Percentiles rank a stretch among this genome's conserved stretches.
These are phyloP conservation scores for Westerdykella aurantiaca DNA, from an alignment of 2,329 filamentous ascomycete species.

Conservation along the genomic window DNA sequence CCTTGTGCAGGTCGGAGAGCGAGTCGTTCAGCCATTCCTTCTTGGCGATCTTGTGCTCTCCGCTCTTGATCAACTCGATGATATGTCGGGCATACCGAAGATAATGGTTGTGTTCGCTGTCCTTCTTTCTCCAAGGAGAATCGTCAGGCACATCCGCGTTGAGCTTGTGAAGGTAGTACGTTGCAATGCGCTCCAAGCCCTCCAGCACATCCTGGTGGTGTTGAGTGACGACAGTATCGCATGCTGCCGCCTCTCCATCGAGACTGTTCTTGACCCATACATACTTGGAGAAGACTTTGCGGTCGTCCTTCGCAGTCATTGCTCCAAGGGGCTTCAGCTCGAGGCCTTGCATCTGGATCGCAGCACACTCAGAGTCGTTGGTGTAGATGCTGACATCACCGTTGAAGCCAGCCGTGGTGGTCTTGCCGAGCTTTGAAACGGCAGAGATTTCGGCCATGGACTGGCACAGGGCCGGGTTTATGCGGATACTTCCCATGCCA, in stretches of 20 bases:
- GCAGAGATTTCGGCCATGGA: too few relatives aligned
- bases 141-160: background rate
- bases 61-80: background rate
- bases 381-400: slow-evolving; percentile 4
- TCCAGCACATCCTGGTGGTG: slow-evolving; percentile 3
- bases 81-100: background rate
- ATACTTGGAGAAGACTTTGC: slow-evolving; percentile 5
- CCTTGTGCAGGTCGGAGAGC: background rate
- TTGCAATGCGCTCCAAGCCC: slow-evolving; percentile 5
- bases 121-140: background rate
- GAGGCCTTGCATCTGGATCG: slow-evolving; percentile 9
- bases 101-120: background rate
- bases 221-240: too few relatives aligned
- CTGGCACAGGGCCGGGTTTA: slow-evolving; percentile 15
- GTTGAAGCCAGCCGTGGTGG: slow-evolving; percentile 2
- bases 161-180: slow-evolving; percentile 1
- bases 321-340: slow-evolving; percentile 6
- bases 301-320: slow-evolving; percentile 5
- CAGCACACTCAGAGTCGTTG: background rate
- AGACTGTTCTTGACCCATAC: too few relatives aligned
- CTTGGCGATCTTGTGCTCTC: background rate
- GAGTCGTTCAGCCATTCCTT: slow-evolving; percentile 6
- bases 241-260: too few relatives aligned
- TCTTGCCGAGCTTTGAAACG: background rate
- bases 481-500: slow-evolving; percentile 10